Conservation (phyloP, 805 yeast genomes). For the Scheffersomyces ergatensis region DNA sequence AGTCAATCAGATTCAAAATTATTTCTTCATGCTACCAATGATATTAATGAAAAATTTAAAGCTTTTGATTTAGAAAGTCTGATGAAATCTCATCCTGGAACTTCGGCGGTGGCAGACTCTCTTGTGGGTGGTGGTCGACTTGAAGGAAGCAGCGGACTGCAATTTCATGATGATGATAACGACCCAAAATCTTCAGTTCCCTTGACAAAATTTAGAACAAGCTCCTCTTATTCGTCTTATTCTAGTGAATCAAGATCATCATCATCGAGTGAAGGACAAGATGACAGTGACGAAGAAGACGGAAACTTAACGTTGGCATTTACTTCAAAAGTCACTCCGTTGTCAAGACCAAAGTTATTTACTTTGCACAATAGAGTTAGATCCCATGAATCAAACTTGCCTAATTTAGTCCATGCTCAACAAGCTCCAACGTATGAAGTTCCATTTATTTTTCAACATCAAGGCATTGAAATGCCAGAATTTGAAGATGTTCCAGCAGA, state of each 20-base stretch:
- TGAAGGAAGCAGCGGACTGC: too few relatives aligned
- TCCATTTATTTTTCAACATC: conserved; percentile 30
- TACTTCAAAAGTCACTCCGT: conserved; percentile 36
- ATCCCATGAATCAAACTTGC: conserved; percentile 42
- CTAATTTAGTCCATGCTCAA: conserved; percentile 15
- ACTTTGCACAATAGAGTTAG: conserved; percentile 32
- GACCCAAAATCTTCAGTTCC: conserved; percentile 11
- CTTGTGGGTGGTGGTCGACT: conserved; percentile 5
- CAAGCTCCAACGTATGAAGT: conserved; percentile 16
- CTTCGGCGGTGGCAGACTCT: not conserved
- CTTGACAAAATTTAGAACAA: not conserved
- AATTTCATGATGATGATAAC: conserved; percentile 14
- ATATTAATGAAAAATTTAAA: conserved; percentile 31
- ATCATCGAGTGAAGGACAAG: conserved; percentile 13
- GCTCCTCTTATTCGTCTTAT: conserved; percentile 8
- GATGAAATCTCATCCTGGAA: conserved; percentile 24
- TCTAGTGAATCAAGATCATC: conserved; percentile 10
- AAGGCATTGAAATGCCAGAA: conserved; percentile 21
- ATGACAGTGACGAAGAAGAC: conserved; percentile 34
- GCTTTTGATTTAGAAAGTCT: conserved; percentile 33
- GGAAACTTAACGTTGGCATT: conserved; percentile 46
- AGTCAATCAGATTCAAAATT: not conserved
- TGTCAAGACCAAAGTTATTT: conserved; percentile 32
- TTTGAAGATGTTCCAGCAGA: conserved; percentile 42
- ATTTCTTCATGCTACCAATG: conserved; percentile 5